These are phyloP conservation scores for Begonia peltatifolia DNA, from an alignment of 306 rosid species.

Conservation along the genomic window DNA sequence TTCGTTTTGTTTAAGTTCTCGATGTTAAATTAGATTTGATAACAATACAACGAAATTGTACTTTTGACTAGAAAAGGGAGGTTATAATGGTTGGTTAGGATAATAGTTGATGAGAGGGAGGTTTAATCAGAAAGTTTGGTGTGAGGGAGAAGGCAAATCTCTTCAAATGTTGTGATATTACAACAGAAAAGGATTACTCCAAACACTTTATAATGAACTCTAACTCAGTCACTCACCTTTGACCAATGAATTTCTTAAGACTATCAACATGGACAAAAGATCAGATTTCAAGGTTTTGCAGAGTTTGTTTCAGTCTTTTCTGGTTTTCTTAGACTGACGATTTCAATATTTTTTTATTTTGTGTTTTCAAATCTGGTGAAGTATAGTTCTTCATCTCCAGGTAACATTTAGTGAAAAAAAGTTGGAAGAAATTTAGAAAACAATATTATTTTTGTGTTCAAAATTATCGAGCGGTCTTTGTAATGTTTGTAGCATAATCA, in stretches of 20 bases:
- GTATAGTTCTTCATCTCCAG: no score
- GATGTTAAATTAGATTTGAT: no score
- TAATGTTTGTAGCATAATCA: no score
- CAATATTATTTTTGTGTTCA: no score
- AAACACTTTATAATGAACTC: conserved; percentile 1
- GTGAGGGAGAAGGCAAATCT: conserved; percentile 42
- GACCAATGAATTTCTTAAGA: not conserved
- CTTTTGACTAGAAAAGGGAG: no score
- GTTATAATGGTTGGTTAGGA: no score
- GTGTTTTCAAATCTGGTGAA: no score
- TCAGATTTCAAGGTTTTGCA: conserved; percentile 5
- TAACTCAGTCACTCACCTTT: conserved; percentile 17
- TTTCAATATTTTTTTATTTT: no score
- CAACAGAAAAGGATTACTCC: conserved; percentile 46
- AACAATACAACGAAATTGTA: no score
- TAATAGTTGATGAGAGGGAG: conserved; percentile 48
- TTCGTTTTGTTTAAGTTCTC: no score
- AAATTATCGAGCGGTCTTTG: not conserved
- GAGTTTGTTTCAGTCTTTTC: not conserved
- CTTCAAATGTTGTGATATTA: conserved; percentile 55
- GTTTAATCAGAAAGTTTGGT: conserved; percentile 98
- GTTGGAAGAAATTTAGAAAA: not conserved
- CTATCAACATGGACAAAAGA: conserved; percentile 8
- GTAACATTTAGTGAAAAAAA: not conserved
- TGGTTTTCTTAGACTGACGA: no score